Evolutionary conservation across 805 yeast species (phyloP).

Genomic region (Yamadazyma sp.): DNA sequence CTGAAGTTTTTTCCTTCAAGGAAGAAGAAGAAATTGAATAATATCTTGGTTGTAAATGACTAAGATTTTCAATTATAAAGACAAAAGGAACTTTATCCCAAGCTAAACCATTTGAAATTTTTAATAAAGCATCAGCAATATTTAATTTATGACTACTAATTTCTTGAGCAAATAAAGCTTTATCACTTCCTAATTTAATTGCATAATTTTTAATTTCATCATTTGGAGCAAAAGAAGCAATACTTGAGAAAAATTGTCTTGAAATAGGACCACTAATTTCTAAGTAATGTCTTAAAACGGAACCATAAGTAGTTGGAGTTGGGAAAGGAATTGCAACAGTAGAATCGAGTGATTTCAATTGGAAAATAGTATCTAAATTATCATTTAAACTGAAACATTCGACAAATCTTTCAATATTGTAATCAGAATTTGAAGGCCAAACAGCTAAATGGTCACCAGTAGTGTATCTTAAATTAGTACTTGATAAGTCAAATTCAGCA

Average conservation of each 20-base stretch:
- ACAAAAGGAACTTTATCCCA: slow-evolving; percentile 84
- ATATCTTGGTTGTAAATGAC: slow-evolving; percentile 88
- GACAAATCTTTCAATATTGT: slow-evolving; percentile 66
- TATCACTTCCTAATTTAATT: slow-evolving; percentile 59
- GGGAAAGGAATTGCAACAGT: slow-evolving; percentile 65
- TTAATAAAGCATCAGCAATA: slow-evolving; percentile 68
- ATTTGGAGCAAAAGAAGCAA: slow-evolving; percentile 80
- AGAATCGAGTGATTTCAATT: slow-evolving; percentile 66
- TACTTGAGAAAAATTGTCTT: slow-evolving; percentile 72
- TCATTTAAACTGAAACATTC: slow-evolving; percentile 56
- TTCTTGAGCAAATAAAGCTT: slow-evolving; percentile 61
- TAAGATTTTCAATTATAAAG: slow-evolving; percentile 75
- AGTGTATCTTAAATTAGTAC: slow-evolving; percentile 72
- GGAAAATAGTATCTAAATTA: slow-evolving; percentile 54
- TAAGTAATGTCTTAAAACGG: slow-evolving; percentile 79
- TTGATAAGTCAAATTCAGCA: slow-evolving; percentile 79
- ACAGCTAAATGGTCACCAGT: slow-evolving; percentile 97
- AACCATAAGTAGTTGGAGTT: slow-evolving; percentile 83
- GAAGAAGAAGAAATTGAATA: slow-evolving; percentile 95
- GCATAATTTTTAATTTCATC: slow-evolving; percentile 50
- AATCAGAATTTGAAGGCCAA: slow-evolving; percentile 88
- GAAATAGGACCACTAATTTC: slow-evolving; percentile 94
- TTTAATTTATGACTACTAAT: slow-evolving; percentile 63
- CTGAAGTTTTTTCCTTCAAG: slow-evolving; percentile 63
- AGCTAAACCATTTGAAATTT: slow-evolving; percentile 57